These are phyloP conservation scores for Fusarium verticillioides DNA, from an alignment of 2,329 filamentous ascomycete species.

Conservation along the genomic window DNA sequence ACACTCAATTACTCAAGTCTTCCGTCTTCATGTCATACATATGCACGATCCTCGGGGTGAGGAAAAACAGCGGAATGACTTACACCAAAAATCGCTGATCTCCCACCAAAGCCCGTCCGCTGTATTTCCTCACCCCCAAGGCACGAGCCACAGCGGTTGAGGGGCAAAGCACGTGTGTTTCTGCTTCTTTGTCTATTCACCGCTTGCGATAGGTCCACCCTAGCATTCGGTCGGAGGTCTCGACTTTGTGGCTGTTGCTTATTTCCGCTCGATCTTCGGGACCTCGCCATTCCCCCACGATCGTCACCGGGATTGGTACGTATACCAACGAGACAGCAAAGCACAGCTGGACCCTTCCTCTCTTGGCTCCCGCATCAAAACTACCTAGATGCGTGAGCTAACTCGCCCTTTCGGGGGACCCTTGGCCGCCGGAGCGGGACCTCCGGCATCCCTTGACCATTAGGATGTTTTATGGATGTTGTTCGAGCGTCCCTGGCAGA, in stretches of 20 bases:
- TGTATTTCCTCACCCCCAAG: too few relatives aligned
- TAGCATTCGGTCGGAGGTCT: background rate
- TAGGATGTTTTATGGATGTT: conserved; percentile 7
- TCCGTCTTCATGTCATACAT: background rate
- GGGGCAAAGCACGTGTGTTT: background rate
- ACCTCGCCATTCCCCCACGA: conserved; percentile 9
- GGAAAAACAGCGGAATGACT: too few relatives aligned
- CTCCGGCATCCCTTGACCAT: conserved; percentile 5
- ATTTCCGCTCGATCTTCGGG: conserved; percentile 17
- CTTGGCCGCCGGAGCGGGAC: conserved; percentile 5
- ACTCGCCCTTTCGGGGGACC: background rate
- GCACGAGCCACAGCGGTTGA: background rate
- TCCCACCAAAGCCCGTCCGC: too few relatives aligned
- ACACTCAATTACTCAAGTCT: background rate
- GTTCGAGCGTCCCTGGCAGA: background rate
- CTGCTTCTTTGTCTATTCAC: background rate
- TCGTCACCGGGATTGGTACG: background rate
- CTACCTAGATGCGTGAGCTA: background rate
- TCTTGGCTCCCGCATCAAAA: conserved; percentile 1
- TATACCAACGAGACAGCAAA: background rate
- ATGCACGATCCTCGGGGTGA: background rate
- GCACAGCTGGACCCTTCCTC: background rate
- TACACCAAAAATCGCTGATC: too few relatives aligned
- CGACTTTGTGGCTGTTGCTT: background rate
- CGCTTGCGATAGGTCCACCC: background rate